Evolutionary conservation across 2,329 filamentous ascomycete genomes (phyloP).

Genomic region (Apiospora phragmitis): DNA sequence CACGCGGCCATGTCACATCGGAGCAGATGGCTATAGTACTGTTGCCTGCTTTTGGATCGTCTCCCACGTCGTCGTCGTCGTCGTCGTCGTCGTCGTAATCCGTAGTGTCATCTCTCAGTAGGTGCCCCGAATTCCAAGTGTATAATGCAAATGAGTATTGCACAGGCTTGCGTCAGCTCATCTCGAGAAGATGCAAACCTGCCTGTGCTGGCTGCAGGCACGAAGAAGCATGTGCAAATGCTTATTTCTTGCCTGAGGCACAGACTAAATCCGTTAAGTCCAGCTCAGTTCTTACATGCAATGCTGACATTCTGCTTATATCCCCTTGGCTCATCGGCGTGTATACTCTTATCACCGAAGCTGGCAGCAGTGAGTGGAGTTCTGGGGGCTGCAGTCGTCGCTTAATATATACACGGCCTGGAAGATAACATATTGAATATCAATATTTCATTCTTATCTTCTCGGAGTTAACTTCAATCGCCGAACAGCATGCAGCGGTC

Average conservation of each 20-base stretch:
- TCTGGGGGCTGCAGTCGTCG: too few relatives aligned
- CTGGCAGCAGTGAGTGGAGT: background rate
- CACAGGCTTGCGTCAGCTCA: background rate
- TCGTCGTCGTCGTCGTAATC: slow-evolving; percentile 1
- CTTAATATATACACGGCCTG: background rate
- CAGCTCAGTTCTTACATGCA: background rate
- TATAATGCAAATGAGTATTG: background rate
- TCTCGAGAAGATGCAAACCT: background rate
- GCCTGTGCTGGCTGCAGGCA: background rate
- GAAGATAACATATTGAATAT: background rate
- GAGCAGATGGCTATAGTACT: background rate
- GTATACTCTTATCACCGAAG: background rate
- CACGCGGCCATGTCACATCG: background rate
- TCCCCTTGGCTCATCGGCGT: background rate
- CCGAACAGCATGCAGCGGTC: background rate
- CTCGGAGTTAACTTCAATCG: background rate
- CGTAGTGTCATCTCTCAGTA: background rate
- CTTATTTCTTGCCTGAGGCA: background rate
- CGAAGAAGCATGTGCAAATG: background rate
- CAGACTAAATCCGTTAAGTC: background rate
- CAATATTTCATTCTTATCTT: background rate
- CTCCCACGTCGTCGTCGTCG: background rate
- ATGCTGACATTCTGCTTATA: background rate
- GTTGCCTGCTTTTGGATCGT: background rate
- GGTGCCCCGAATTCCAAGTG: background rate